Percentiles rank a stretch among this genome's conserved stretches.
Conservation (phyloP, 2,329 filamentous ascomycete genomes). For the Niveomyces coronatus region DNA sequence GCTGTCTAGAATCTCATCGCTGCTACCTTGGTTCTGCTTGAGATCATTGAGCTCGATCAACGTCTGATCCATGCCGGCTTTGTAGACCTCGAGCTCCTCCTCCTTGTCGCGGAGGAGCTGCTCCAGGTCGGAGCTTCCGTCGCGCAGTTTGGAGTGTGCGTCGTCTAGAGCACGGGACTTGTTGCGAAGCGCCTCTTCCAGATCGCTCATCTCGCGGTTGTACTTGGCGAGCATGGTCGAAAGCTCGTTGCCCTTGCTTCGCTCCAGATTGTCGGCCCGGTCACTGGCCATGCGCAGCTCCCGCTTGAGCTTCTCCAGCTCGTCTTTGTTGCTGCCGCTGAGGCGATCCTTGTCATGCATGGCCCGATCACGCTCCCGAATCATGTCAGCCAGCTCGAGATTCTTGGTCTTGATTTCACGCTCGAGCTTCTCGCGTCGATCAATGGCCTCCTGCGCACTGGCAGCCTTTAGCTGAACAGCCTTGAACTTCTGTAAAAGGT, state of each 20-base stretch:
- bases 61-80: conserved; percentile 94
- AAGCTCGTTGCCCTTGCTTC: conserved; percentile 87
- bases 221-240: conserved; percentile 92
- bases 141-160: conserved; percentile 62
- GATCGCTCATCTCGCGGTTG: conserved; percentile 92
- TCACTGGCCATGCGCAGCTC: conserved; percentile 89
- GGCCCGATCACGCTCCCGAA: conserved; percentile 86
- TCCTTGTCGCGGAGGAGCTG: conserved; percentile 84
- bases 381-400: conserved; percentile 97
- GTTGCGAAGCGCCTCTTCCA: conserved; percentile 82
- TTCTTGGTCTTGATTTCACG: conserved; percentile 99
- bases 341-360: conserved; percentile 85
- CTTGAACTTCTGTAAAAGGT: conserved; percentile 94
- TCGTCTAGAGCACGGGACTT: conserved; percentile 86
- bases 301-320: conserved; percentile 86
- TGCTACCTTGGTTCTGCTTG: conserved; percentile 62
- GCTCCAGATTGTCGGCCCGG: conserved; percentile 82
- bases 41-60: conserved; percentile 86
- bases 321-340: conserved; percentile 81
- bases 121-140: conserved; percentile 79
- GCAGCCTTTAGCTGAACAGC: conserved; percentile 90
- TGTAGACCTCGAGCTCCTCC: conserved; percentile 95
- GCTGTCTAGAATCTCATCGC: conserved; percentile 72
- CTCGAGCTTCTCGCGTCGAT: conserved; percentile 87
- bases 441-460: conserved; percentile 93